Evolutionary conservation across 108 stramenopile genomes (phyloP).

Genomic region (Schizochytrium sp.): DNA sequence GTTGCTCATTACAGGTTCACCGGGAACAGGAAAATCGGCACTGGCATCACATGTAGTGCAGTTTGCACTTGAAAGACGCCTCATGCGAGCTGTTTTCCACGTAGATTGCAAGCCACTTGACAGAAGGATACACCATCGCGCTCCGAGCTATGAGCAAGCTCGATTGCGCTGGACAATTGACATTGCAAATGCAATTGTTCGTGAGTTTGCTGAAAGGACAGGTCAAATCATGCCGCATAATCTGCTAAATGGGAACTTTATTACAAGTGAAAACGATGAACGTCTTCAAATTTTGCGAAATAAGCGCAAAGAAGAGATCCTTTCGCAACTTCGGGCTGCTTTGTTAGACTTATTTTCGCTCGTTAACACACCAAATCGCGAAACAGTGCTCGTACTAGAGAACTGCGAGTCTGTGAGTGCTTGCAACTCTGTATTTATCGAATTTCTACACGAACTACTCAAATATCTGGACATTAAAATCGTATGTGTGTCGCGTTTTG

Average conservation of each 20-base stretch:
- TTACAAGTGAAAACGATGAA: no score
- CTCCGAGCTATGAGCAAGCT: background rate
- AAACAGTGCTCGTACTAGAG: background rate
- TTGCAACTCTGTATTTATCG: constrained; percentile 3
- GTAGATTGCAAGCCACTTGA: background rate
- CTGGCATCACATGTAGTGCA: constrained; percentile 34
- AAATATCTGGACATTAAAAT: background rate
- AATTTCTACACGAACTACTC: background rate
- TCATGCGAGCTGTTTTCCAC: background rate
- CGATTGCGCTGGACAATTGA: background rate
- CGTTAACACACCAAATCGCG: background rate
- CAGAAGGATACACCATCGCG: background rate
- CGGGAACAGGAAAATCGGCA: constrained; percentile 19
- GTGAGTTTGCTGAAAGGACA: background rate
- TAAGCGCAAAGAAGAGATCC: background rate
- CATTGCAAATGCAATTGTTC: background rate
- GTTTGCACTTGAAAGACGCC: constrained; percentile 16
- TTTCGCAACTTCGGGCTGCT: background rate
- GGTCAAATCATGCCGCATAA: background rate
- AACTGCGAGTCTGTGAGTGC: background rate
- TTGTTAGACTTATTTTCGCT: background rate
- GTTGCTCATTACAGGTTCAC: constrained; percentile 1
- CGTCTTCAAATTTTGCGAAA: no score
- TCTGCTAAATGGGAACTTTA: background rate
- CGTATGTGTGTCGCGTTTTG: constrained; percentile 8